Conservation (phyloP, 2,329 filamentous ascomycete genomes). For the Fusarium chlamydosporum region DNA sequence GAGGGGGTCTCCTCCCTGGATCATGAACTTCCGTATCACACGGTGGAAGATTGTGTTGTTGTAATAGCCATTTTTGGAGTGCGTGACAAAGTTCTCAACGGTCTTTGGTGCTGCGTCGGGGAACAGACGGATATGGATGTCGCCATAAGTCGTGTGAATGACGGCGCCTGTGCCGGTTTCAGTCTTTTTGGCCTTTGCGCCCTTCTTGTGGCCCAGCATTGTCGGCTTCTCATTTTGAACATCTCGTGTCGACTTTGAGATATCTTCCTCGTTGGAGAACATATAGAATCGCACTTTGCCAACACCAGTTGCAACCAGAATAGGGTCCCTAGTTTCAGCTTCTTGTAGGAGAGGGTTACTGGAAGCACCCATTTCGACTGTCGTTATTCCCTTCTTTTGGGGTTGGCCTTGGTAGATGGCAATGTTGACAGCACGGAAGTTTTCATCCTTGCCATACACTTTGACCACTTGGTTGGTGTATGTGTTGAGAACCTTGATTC, state of each 20-base stretch:
- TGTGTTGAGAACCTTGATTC: slow-evolving; percentile 95
- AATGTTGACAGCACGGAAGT: slow-evolving; percentile 85
- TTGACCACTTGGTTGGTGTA: slow-evolving; percentile 93
- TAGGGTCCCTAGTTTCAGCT: slow-evolving; percentile 90
- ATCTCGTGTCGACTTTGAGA: slow-evolving; percentile 87
- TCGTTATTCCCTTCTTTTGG: slow-evolving; percentile 92
- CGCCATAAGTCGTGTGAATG: slow-evolving; percentile 92
- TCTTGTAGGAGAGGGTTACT: slow-evolving; percentile 93
- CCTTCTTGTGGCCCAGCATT: slow-evolving; percentile 71
- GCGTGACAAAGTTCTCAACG: slow-evolving; percentile 97
- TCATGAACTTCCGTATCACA: slow-evolving; percentile 99
- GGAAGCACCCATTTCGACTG: slow-evolving; percentile 96
- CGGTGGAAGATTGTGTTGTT: slow-evolving; percentile 98
- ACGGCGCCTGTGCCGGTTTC: slow-evolving; percentile 85
- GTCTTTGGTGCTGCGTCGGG: slow-evolving; percentile 93
- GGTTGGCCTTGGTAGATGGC: slow-evolving; percentile 95
- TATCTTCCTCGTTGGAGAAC: slow-evolving; percentile 91
- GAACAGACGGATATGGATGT: slow-evolving; percentile 94
- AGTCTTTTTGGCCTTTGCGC: slow-evolving; percentile 67
- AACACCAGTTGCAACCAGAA: slow-evolving; percentile 85
- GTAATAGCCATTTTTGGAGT: slow-evolving; percentile 91
- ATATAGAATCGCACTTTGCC: slow-evolving; percentile 96
- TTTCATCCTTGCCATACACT: slow-evolving; percentile 90
- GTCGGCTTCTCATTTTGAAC: slow-evolving; percentile 95
- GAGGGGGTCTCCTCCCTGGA: slow-evolving; percentile 94